Percentiles rank a stretch among this genome's conserved stretches.
These are phyloP conservation scores for Platanthera guangdongensis DNA, from an alignment of 106 monocot genomes.

Conservation along the genomic window DNA sequence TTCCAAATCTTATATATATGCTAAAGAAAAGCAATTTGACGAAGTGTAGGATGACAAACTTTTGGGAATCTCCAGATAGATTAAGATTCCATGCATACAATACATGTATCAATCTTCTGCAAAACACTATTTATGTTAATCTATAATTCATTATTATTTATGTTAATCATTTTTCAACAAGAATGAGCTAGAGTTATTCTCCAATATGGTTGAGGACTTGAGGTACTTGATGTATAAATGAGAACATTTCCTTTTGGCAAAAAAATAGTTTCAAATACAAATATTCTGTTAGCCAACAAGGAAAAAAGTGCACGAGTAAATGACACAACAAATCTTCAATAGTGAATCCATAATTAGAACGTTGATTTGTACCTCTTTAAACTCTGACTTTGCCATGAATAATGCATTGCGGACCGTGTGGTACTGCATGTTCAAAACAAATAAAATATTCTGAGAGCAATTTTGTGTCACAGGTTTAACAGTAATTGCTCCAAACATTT, in stretches of 20 bases:
- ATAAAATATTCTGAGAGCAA: background rate
- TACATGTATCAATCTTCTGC: too few relatives aligned
- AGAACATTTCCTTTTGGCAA: background rate
- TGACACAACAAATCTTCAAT: background rate
- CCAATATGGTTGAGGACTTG: background rate
- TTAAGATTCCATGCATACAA: too few relatives aligned
- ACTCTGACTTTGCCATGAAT: conserved; percentile 89
- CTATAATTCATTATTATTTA: too few relatives aligned
- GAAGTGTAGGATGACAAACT: too few relatives aligned
- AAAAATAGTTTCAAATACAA: background rate
- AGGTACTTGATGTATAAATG: background rate
- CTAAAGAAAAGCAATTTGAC: too few relatives aligned
- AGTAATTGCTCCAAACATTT: background rate
- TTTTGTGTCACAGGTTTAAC: background rate
- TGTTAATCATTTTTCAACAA: too few relatives aligned
- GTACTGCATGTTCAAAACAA: conserved; percentile 36
- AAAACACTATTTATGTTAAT: too few relatives aligned
- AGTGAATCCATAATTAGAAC: background rate
- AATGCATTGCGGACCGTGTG: conserved; percentile 88
- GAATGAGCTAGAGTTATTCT: background rate
- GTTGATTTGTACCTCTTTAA: conserved; percentile 41
- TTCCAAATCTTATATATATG: too few relatives aligned
- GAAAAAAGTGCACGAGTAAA: background rate
- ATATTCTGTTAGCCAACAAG: background rate
- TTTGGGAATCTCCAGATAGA: too few relatives aligned